phyloP scores from a whole-genome alignment of 768 basidiomycete genomes.

The Kwoniella botswanensis region DNA sequence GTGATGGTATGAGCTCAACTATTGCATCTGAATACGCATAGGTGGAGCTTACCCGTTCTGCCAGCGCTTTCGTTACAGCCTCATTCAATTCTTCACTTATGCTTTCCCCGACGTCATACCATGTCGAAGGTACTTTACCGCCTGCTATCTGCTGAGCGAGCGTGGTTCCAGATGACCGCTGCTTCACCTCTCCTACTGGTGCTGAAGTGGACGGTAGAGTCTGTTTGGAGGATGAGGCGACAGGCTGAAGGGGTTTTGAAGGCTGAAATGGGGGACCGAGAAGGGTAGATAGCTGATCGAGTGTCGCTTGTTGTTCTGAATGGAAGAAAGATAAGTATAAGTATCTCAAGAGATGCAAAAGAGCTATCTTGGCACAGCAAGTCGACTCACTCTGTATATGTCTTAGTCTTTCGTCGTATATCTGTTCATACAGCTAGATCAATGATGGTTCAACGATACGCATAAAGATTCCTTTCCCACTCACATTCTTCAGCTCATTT shows the following conservation, averaged over 20 bases:
- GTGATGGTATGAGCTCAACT: no score
- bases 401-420: slow-evolving; percentile 41
- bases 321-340: slow-evolving; percentile 8
- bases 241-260: slow-evolving; percentile 53
- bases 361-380: no score
- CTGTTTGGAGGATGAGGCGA: slow-evolving; percentile 34
- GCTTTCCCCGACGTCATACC: slow-evolving; percentile 43
- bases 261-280: slow-evolving; percentile 74
- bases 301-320: slow-evolving; percentile 69
- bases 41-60: slow-evolving; percentile 37
- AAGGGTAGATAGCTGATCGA: slow-evolving; percentile 81
- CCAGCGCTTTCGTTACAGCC: slow-evolving; percentile 28
- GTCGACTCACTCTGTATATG: slow-evolving; percentile 40
- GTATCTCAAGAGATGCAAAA: no score
- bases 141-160: slow-evolving; percentile 28
- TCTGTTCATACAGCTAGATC: slow-evolving; percentile 14
- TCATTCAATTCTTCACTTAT: slow-evolving; percentile 34
- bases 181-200: slow-evolving; percentile 7
- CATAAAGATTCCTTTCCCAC: neutral
- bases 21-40: neutral
- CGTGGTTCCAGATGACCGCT: slow-evolving; percentile 10
- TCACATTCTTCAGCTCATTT: slow-evolving; percentile 64
- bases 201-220: slow-evolving; percentile 25
- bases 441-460: slow-evolving; percentile 1
- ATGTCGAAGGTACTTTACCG: slow-evolving; percentile 21